phyloP scores from a whole-genome alignment of 2,329 filamentous ascomycete species.

The Talaromyces rugulosus region DNA sequence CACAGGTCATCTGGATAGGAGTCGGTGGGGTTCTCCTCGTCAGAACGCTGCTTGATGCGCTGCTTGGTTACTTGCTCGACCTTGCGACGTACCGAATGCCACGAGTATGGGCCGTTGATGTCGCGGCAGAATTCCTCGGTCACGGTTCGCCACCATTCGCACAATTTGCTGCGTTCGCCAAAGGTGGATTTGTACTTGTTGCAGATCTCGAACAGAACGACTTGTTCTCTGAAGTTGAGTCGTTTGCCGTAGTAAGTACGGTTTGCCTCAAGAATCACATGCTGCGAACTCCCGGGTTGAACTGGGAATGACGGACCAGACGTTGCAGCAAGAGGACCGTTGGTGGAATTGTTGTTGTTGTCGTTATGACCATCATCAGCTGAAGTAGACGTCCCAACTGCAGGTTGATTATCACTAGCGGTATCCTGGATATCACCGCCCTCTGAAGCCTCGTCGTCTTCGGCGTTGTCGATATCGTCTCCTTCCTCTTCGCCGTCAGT shows the following conservation, averaged over 20 bases:
- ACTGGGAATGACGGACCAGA: background rate
- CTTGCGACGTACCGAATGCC: conserved; percentile 41
- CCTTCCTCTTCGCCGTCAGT: conserved; percentile 1
- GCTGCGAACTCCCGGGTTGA: background rate
- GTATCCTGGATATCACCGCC: conserved; percentile 8
- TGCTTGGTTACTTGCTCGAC: conserved; percentile 39
- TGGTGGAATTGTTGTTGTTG: background rate
- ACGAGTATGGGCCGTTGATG: conserved; percentile 38
- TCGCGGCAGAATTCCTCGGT: conserved; percentile 34
- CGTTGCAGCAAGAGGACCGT: background rate
- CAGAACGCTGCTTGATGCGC: conserved; percentile 36
- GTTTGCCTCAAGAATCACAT: conserved; percentile 10
- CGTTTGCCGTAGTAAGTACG: conserved; percentile 33
- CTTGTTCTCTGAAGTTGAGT: conserved; percentile 37
- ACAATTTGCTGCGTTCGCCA: conserved; percentile 37
- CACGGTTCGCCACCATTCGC: conserved; percentile 40
- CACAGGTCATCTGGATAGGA: conserved; percentile 37
- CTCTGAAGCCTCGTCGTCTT: background rate
- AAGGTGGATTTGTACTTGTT: conserved; percentile 34
- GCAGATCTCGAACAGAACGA: conserved; percentile 38
- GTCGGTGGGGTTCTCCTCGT: conserved; percentile 25
- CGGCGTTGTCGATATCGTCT: conserved; percentile 2
- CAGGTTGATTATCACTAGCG: background rate
- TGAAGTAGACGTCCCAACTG: background rate
- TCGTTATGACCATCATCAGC: background rate